Evolutionary conservation across 2,329 filamentous ascomycete species (phyloP).

Genomic region (Purpureocillium lavendulum): DNA sequence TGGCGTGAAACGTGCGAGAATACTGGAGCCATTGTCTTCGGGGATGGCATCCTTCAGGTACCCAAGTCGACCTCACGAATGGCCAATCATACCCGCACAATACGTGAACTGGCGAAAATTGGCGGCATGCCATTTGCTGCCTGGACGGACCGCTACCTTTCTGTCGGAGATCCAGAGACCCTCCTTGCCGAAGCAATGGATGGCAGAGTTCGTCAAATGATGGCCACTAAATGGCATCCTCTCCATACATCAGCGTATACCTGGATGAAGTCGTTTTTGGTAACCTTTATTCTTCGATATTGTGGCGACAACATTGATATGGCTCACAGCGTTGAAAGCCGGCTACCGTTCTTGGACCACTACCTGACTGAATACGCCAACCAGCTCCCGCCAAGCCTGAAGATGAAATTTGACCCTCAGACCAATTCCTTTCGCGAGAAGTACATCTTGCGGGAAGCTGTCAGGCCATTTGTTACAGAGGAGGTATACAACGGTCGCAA

Average conservation of each 20-base stretch:
- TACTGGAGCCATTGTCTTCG: too few relatives aligned
- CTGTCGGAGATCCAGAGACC: not conserved
- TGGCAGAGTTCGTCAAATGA: not conserved
- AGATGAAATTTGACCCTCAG: conserved; percentile 1
- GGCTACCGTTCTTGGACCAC: conserved; percentile 23
- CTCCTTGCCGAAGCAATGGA: not conserved
- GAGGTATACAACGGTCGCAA: conserved; percentile 41
- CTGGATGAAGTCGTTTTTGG: conserved; percentile 9
- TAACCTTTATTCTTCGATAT: conserved; percentile 19
- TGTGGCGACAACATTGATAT: conserved; percentile 26
- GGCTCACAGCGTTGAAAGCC: conserved; percentile 25
- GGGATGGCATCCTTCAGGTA: too few relatives aligned
- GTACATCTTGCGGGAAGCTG: conserved; percentile 41
- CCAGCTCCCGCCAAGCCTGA: conserved; percentile 6
- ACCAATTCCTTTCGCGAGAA: conserved; percentile 31
- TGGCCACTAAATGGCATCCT: conserved; percentile 5
- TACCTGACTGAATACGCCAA: conserved; percentile 11
- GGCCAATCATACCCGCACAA: too few relatives aligned
- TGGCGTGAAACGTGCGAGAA: too few relatives aligned
- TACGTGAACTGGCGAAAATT: too few relatives aligned
- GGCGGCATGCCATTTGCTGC: too few relatives aligned
- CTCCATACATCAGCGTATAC: conserved; percentile 3
- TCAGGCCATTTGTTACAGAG: conserved; percentile 38
- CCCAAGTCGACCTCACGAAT: too few relatives aligned
- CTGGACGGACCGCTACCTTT: too few relatives aligned